These are phyloP conservation scores for Helenozyma rhizophorensis DNA, from an alignment of 805 yeast genomes.

Conservation along the genomic window DNA sequence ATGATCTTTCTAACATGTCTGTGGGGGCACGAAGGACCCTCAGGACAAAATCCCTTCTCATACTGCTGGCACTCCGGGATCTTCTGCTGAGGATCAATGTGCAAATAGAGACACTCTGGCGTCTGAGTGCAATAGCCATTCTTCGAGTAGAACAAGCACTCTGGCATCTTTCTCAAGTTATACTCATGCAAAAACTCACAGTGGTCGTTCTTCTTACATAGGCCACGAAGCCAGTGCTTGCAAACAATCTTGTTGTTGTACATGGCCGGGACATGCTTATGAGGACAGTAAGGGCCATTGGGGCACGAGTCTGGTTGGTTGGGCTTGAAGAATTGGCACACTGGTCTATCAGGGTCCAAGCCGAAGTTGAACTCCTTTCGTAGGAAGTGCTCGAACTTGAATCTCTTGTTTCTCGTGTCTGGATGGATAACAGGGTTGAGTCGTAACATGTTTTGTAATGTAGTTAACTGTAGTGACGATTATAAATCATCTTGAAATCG, in stretches of 20 bases:
- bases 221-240: conserved; percentile 96
- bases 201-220: conserved; percentile 93
- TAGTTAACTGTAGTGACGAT: background rate
- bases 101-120: conserved; percentile 90
- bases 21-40: conserved; percentile 80
- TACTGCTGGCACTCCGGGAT: conserved; percentile 87
- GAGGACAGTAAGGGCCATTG: conserved; percentile 77
- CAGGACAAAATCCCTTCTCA: conserved; percentile 84
- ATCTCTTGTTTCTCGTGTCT: conserved; percentile 32
- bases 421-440: conserved; percentile 39
- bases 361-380: conserved; percentile 78
- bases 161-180: conserved; percentile 93
- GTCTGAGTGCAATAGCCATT: conserved; percentile 86
- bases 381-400: conserved; percentile 78
- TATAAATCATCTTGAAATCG: too few relatives aligned
- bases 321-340: conserved; percentile 67
- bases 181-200: conserved; percentile 97
- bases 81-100: conserved; percentile 82
- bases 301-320: conserved; percentile 70
- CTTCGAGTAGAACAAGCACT: conserved; percentile 81
- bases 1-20: conserved; percentile 73
- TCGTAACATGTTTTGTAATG: conserved; percentile 26
- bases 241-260: conserved; percentile 69
- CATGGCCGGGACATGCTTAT: conserved; percentile 68
- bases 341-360: conserved; percentile 78